phyloP scores from a whole-genome alignment of 2,329 filamentous ascomycete genomes.

The Penicillium sp. region DNA sequence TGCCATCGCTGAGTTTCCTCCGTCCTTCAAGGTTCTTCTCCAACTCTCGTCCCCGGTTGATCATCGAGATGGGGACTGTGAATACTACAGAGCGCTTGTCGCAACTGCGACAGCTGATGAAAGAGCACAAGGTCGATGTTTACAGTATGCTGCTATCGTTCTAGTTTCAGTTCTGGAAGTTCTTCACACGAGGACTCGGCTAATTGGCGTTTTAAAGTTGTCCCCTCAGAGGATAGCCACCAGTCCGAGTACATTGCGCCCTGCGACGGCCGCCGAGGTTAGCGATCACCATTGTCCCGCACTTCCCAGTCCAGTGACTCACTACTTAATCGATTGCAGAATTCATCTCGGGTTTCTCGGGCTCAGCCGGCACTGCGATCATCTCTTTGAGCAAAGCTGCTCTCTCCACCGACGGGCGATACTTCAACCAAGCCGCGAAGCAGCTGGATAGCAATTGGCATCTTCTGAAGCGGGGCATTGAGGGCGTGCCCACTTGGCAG shows the following conservation, averaged over 20 bases:
- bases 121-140: slow-evolving; percentile 79
- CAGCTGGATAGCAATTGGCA: slow-evolving; percentile 92
- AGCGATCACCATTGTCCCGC: slow-evolving; percentile 21
- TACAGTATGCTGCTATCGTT: slow-evolving; percentile 66
- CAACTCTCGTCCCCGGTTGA: slow-evolving; percentile 35
- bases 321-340: slow-evolving; percentile 46
- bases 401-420: slow-evolving; percentile 90
- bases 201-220: slow-evolving; percentile 60
- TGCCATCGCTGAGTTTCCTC: slow-evolving; percentile 31
- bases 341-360: slow-evolving; percentile 91
- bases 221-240: slow-evolving; percentile 96
- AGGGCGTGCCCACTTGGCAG: slow-evolving; percentile 95
- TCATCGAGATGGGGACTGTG: slow-evolving; percentile 71
- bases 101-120: slow-evolving; percentile 82
- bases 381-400: slow-evolving; percentile 84
- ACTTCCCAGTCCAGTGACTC: slow-evolving; percentile 6
- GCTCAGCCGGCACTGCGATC: slow-evolving; percentile 90
- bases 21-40: slow-evolving; percentile 41
- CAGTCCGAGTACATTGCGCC: slow-evolving; percentile 97
- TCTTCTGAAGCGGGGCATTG: slow-evolving; percentile 87
- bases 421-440: slow-evolving; percentile 94
- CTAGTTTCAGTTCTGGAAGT: neutral
- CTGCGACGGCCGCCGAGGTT: slow-evolving; percentile 84
- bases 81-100: slow-evolving; percentile 76
- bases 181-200: slow-evolving; percentile 23